Evolutionary conservation across 2,329 filamentous ascomycete genomes (phyloP), one percentile per base, ranked within the genome.

Genomic region (Fusarium domesticum): DNA sequence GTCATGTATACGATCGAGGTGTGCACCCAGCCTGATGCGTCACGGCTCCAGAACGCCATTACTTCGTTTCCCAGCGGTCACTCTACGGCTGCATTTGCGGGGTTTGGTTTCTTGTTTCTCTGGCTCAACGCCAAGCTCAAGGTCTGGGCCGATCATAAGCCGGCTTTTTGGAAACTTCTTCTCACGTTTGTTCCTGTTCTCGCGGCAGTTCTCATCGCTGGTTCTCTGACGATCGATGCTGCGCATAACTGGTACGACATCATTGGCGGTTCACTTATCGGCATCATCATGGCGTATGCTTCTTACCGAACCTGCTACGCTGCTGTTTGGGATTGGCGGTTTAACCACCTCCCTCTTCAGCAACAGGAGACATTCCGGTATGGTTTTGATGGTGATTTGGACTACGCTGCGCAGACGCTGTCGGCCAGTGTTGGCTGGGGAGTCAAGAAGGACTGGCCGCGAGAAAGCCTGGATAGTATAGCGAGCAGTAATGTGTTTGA

Each of bases 111-210:
- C 59, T 66, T 87, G 6, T 83, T 75, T 53, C 69, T 87, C 10
- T 88, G 85, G 68, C 70, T 87, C 18, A 87, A 87, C 57, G 84
- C 81, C 25, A 87, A 88, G 67, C 69, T 88, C 31, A 87, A 87
- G 67, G 76, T 86, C 39, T 86, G 78, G 68, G 71, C 76, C 16
- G 81, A 85, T 61, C 79, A 84, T 59, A 81, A 84, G 46, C 77
- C 84, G 0, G 72, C 78, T 1, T 76, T 85, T 64, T 87, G 83
- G 83, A 87, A 85, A 63, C 66, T 87, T 4, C 68, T 78, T 4
- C 71, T 74, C 8, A 69, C 78, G 3, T 77, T 80, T 50, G 62
- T 75, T 0, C 84, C 85, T 0, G 63, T 87, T 2, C 71, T 87
- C 0, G 78, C 72, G 2, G 81, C 83, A 1, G 68, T 71, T 2